Percentiles rank a stretch among this genome's conserved stretches.
Conservation (phyloP, 352 stramenopile genomes). For the Globisporangium barbulae region DNA sequence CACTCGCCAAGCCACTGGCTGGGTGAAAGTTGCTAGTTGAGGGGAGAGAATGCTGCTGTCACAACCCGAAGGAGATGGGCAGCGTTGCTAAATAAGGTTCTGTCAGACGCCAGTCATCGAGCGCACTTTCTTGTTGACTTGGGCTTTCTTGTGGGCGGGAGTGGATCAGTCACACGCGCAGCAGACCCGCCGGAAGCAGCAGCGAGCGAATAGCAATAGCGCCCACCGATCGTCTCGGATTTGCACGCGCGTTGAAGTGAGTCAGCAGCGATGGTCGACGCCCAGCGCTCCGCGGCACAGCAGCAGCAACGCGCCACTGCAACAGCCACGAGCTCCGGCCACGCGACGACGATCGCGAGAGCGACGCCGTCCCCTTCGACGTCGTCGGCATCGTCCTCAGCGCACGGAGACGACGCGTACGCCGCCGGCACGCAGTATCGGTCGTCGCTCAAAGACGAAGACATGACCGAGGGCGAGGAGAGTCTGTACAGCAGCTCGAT, state of each 20-base stretch:
- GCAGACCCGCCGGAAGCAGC: conserved; percentile 7
- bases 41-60: not conserved
- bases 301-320: not conserved
- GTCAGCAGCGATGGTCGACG: conserved; percentile 26
- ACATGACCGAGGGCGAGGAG: conserved; percentile 19
- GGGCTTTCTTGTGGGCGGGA: not conserved
- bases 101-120: conserved; percentile 5
- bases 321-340: not conserved
- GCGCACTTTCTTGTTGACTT: conserved; percentile 11
- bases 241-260: conserved; percentile 7
- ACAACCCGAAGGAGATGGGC: not conserved
- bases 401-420: conserved; percentile 13
- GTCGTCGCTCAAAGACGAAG: conserved; percentile 18
- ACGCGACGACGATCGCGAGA: not conserved
- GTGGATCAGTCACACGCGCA: conserved; percentile 8
- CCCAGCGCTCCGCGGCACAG: conserved; percentile 20
- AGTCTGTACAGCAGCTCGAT: conserved; percentile 19
- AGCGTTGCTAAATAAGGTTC: conserved; percentile 6
- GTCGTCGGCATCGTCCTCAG: conserved; percentile 11
- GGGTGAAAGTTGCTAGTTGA: conserved; percentile 3
- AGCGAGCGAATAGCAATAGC: not conserved
- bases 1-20: not conserved
- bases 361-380: conserved; percentile 13
- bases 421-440: conserved; percentile 2
- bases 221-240: conserved; percentile 4